These are phyloP conservation scores for Entomortierella beljakovae DNA, from an alignment of 192 early-diverging fungal genomes.

Conservation along the genomic window DNA sequence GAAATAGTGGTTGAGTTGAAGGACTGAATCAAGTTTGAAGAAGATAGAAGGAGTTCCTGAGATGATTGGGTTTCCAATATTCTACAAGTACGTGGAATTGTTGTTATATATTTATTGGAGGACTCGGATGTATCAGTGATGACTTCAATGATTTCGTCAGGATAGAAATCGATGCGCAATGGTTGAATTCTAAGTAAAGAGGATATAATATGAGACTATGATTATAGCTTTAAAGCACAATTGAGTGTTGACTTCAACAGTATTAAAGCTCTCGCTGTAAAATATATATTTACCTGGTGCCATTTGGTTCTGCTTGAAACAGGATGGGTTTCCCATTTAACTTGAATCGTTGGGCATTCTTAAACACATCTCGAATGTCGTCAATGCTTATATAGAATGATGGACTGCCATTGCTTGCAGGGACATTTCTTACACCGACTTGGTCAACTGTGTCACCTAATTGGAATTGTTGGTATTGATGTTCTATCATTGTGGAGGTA, in stretches of 20 bases:
- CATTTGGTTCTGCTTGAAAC: background rate
- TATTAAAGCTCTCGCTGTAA: too few relatives aligned
- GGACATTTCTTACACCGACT: background rate
- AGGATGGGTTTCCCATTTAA: background rate
- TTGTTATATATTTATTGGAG: too few relatives aligned
- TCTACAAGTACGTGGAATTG: too few relatives aligned
- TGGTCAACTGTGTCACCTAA: background rate
- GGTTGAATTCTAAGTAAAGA: background rate
- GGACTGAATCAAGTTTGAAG: background rate
- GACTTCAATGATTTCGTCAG: background rate
- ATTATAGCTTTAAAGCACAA: background rate
- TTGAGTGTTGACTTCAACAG: background rate
- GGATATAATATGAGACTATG: too few relatives aligned
- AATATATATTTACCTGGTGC: background rate
- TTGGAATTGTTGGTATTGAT: conserved; percentile 1
- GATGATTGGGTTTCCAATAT: background rate
- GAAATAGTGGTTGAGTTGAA: too few relatives aligned
- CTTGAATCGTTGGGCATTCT: too few relatives aligned
- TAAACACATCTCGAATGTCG: too few relatives aligned
- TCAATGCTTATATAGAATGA: too few relatives aligned
- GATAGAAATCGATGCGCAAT: background rate
- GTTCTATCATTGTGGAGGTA: conserved; percentile 7
- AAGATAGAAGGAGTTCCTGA: conserved; percentile 1
- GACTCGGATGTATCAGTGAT: background rate
- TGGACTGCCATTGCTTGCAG: too few relatives aligned